These are phyloP conservation scores for Plasmopara muralis DNA, from an alignment of 352 stramenopile species.

Conservation along the genomic window DNA sequence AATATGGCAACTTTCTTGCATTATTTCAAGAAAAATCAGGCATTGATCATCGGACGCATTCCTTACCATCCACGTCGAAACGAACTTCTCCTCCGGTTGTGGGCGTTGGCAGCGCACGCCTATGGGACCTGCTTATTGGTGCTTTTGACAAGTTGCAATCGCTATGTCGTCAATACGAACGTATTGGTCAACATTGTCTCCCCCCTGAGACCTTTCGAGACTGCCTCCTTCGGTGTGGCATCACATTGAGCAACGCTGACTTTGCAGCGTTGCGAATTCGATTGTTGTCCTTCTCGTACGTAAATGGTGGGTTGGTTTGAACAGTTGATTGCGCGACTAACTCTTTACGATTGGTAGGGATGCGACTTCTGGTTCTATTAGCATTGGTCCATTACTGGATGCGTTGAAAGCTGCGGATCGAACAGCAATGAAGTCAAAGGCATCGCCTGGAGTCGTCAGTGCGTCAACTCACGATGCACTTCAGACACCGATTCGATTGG, in stretches of 20 bases:
- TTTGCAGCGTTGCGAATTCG: slow-evolving; percentile 60
- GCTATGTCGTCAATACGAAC: slow-evolving; percentile 52
- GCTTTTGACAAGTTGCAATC: slow-evolving; percentile 39
- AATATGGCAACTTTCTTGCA: slow-evolving; percentile 55
- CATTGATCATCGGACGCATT: slow-evolving; percentile 17
- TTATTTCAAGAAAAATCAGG: slow-evolving; percentile 32
- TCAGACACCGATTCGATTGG: slow-evolving; percentile 51
- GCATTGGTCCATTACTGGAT: slow-evolving; percentile 34
- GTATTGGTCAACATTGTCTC: slow-evolving; percentile 43
- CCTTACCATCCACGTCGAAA: slow-evolving; percentile 30
- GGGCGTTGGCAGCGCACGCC: slow-evolving; percentile 35
- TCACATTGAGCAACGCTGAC: slow-evolving; percentile 61
- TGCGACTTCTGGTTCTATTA: slow-evolving; percentile 38
- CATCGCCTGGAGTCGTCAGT: slow-evolving; percentile 18
- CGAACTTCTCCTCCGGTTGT: slow-evolving; percentile 42
- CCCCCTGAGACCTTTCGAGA: slow-evolving; percentile 59
- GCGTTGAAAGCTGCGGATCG: slow-evolving; percentile 46
- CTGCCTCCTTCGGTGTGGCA: slow-evolving; percentile 45
- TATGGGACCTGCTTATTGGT: slow-evolving; percentile 60
- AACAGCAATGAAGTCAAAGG: slow-evolving; percentile 31
- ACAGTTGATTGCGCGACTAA: background rate
- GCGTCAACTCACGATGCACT: slow-evolving; percentile 23
- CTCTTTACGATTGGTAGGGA: slow-evolving; percentile 24
- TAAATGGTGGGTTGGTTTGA: background rate
- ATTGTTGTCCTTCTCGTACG: slow-evolving; percentile 54